A percentile compares a stretch with the other conserved stretches of the same genome.
These are phyloP conservation scores for Raddia guianensis DNA, from an alignment of 176 grass and related monocot species.

Conservation along the genomic window DNA sequence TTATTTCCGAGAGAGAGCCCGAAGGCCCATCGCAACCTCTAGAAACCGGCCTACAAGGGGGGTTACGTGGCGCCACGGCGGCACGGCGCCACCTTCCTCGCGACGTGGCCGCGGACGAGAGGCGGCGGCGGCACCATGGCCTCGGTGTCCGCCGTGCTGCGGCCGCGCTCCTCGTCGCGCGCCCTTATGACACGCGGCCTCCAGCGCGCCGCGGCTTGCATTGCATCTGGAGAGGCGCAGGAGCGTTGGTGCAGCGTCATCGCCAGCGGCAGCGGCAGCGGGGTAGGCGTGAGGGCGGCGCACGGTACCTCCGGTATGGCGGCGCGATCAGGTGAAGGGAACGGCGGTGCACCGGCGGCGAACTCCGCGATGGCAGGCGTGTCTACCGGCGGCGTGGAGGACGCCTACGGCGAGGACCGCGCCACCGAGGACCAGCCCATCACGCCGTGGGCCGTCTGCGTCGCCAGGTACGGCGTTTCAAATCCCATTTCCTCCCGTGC, in stretches of 20 bases:
- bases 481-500: background rate
- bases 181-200: conserved; percentile 32
- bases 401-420: conserved; percentile 58
- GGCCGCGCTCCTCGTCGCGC: conserved; percentile 19
- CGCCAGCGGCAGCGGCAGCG: background rate
- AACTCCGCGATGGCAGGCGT: conserved; percentile 18
- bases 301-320: conserved; percentile 37
- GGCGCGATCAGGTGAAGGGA: conserved; percentile 33
- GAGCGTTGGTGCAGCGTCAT: background rate
- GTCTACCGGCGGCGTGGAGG: conserved; percentile 53
- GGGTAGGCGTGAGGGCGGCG: conserved; percentile 28
- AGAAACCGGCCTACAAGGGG: conserved; percentile 34
- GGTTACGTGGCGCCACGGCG: conserved; percentile 39
- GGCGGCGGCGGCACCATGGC: conserved; percentile 36
- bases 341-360: conserved; percentile 14
- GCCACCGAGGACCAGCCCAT: conserved; percentile 59
- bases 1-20: background rate
- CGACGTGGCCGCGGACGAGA: conserved; percentile 40
- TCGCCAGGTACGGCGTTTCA: conserved; percentile 47
- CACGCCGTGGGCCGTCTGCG: conserved; percentile 69
- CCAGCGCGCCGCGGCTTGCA: background rate
- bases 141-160: conserved; percentile 35
- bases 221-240: conserved; percentile 10
- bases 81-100: conserved; percentile 33
- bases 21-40: background rate